A percentile compares a stretch with the other conserved stretches of the same genome.
Evolutionary conservation across 768 basidiomycete genomes (phyloP).

Genomic region (Tricholoma flavovirens): DNA sequence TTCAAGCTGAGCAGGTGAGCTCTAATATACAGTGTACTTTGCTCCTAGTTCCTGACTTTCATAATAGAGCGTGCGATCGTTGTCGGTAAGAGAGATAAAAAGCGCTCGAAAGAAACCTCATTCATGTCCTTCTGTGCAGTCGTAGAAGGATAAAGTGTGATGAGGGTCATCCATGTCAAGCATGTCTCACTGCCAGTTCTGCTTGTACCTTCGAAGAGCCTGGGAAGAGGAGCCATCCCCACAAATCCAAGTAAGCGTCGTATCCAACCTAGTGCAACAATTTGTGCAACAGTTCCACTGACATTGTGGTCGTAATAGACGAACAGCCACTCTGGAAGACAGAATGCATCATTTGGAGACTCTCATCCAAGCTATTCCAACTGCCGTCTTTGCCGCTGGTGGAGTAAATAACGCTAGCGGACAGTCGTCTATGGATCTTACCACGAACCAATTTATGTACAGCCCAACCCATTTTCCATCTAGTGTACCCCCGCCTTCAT

Average conservation of each 20-base stretch:
- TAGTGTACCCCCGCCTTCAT: constrained; percentile 72
- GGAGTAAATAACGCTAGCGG: constrained; percentile 31
- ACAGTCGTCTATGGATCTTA: constrained; percentile 24
- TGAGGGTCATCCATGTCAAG: constrained; percentile 85
- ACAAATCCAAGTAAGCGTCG: constrained; percentile 75
- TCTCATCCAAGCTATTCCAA: constrained; percentile 78
- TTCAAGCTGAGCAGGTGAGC: constrained; percentile 83
- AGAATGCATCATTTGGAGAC: constrained; percentile 86
- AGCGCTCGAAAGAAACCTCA: not conserved
- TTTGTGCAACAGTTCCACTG: not conserved
- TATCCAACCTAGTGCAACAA: not conserved
- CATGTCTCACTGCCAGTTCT: constrained; percentile 77
- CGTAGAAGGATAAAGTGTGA: constrained; percentile 84
- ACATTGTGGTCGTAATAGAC: constrained; percentile 33
- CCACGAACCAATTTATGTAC: constrained; percentile 23
- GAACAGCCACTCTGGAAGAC: constrained; percentile 80
- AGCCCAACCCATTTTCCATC: constrained; percentile 29
- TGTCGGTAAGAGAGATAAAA: constrained; percentile 61
- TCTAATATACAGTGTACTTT: too few species aligned
- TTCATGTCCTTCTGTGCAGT: constrained; percentile 29
- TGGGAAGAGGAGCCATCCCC: constrained; percentile 78
- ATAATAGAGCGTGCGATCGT: constrained; percentile 78
- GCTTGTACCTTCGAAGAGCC: constrained; percentile 85
- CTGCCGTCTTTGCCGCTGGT: constrained; percentile 68
- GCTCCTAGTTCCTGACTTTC: constrained; percentile 2